Evolutionary conservation across 140 eudicot genomes (phyloP).

Genomic region (Oenanthe javanica): DNA sequence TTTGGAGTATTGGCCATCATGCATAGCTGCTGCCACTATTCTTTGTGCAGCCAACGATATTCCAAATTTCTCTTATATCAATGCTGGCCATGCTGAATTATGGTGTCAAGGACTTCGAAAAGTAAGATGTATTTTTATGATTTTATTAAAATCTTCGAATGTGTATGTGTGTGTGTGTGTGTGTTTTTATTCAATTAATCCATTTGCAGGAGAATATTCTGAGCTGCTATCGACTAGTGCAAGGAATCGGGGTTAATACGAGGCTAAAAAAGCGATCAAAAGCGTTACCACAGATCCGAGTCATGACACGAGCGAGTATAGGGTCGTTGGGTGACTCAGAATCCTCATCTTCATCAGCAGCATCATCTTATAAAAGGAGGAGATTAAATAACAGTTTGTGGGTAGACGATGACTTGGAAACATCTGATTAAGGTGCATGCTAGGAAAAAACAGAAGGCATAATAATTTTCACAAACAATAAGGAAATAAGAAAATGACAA

Average conservation of each 20-base stretch:
- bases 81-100: constrained; percentile 73
- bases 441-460: constrained; percentile 9
- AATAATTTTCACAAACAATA: constrained; percentile 12
- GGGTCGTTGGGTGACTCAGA: constrained; percentile 40
- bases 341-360: constrained; percentile 32
- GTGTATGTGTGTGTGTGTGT: neutral
- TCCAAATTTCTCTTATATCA: constrained; percentile 62
- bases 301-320: constrained; percentile 43
- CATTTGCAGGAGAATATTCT: constrained; percentile 54
- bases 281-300: constrained; percentile 58
- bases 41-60: constrained; percentile 82
- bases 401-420: constrained; percentile 67
- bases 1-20: constrained; percentile 87
- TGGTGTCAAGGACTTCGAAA: constrained; percentile 87
- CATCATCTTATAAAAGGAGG: constrained; percentile 53
- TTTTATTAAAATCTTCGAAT: neutral
- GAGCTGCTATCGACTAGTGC: constrained; percentile 50
- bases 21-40: constrained; percentile 85
- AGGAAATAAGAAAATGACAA: neutral
- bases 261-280: constrained; percentile 33
- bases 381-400: constrained; percentile 55
- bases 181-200: too few species aligned
- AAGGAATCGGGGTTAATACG: constrained; percentile 22
- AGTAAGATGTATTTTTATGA: constrained; percentile 32
- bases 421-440: constrained; percentile 34